Evolutionary conservation across 225 moss, liverwort and hornwort genomes (phyloP).

Genomic region (Sphagnum contortum): DNA sequence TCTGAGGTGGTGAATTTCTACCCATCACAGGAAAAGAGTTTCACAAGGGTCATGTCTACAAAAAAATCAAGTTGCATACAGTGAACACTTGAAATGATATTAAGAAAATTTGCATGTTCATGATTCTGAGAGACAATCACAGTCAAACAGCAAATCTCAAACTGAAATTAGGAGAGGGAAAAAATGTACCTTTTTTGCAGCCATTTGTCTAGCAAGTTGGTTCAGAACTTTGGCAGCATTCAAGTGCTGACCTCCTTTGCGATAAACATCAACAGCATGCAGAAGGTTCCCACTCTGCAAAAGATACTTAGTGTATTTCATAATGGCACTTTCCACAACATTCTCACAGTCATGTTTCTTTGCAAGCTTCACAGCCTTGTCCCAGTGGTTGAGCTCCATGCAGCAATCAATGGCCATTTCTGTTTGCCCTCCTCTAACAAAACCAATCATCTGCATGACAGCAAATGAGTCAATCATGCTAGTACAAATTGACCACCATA

Average conservation of each 20-base stretch:
- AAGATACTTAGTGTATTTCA: constrained; percentile 36
- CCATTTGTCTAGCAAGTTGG: constrained; percentile 56
- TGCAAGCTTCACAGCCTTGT: constrained; percentile 51
- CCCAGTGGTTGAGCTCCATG: constrained; percentile 88
- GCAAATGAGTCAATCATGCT: too few species aligned
- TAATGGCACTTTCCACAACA: constrained; percentile 24
- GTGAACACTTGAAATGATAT: too few species aligned
- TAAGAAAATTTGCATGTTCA: too few species aligned
- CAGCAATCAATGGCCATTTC: constrained; percentile 71
- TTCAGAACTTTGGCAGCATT: constrained; percentile 54
- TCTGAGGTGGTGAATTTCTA: too few species aligned
- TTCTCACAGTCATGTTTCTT: constrained; percentile 25
- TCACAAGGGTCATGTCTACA: too few species aligned
- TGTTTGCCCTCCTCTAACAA: constrained; percentile 43
- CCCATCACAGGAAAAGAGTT: too few species aligned
- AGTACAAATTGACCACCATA: too few species aligned
- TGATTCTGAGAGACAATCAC: too few species aligned
- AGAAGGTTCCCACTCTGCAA: constrained; percentile 59
- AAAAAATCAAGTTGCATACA: too few species aligned
- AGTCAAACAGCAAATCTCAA: too few species aligned
- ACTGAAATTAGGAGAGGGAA: not conserved
- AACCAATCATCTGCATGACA: constrained; percentile 45
- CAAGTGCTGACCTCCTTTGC: constrained; percentile 51
- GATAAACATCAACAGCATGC: constrained; percentile 63
- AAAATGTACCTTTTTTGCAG: constrained; percentile 35